A percentile compares a stretch with the other conserved stretches of the same genome.
Evolutionary conservation across 495 filamentous ascomycete genomes (phyloP).

Genomic region (Aspergillus cavernicola): DNA sequence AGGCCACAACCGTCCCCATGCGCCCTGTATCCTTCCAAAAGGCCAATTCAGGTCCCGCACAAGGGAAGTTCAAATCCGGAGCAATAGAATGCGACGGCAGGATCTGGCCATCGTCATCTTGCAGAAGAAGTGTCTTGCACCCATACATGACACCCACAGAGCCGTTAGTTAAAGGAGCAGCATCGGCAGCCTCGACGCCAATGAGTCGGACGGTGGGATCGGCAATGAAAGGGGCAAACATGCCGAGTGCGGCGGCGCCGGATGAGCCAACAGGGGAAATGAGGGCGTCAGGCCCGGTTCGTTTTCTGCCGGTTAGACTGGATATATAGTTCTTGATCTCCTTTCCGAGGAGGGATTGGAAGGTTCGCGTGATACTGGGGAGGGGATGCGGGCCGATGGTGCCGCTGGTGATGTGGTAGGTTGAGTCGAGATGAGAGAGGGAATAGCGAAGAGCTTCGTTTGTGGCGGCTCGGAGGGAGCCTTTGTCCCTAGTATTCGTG

Average conservation of each 20-base stretch:
- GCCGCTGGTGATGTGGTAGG: slow-evolving; percentile 33
- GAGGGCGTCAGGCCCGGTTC: slow-evolving; percentile 22
- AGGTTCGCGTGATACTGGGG: slow-evolving; percentile 30
- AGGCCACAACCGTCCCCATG: slow-evolving; percentile 27
- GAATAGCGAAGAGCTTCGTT: slow-evolving; percentile 33
- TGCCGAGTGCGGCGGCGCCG: slow-evolving; percentile 26
- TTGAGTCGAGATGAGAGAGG: slow-evolving; percentile 26
- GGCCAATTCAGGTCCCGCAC: slow-evolving; percentile 32
- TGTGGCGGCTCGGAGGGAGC: slow-evolving; percentile 30
- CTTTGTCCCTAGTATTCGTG: slow-evolving; percentile 6
- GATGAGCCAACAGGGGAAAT: slow-evolving; percentile 26
- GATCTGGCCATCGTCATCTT: slow-evolving; percentile 32
- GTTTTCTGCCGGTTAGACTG: not conserved
- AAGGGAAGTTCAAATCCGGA: slow-evolving; percentile 33
- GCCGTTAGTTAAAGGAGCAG: slow-evolving; percentile 26
- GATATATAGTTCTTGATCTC: slow-evolving; percentile 21
- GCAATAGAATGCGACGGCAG: slow-evolving; percentile 29
- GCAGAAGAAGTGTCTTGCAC: slow-evolving; percentile 29
- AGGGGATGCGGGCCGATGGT: slow-evolving; percentile 31
- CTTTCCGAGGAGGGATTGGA: slow-evolving; percentile 33
- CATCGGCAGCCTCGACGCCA: slow-evolving; percentile 26
- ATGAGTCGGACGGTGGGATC: slow-evolving; percentile 17
- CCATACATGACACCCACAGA: slow-evolving; percentile 32
- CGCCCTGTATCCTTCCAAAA: slow-evolving; percentile 31
- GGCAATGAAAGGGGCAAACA: slow-evolving; percentile 30